Base-by-base conservation (phyloP, 1,284 basidiomycete species). In the Cryptococcus amylolentus region DNA sequence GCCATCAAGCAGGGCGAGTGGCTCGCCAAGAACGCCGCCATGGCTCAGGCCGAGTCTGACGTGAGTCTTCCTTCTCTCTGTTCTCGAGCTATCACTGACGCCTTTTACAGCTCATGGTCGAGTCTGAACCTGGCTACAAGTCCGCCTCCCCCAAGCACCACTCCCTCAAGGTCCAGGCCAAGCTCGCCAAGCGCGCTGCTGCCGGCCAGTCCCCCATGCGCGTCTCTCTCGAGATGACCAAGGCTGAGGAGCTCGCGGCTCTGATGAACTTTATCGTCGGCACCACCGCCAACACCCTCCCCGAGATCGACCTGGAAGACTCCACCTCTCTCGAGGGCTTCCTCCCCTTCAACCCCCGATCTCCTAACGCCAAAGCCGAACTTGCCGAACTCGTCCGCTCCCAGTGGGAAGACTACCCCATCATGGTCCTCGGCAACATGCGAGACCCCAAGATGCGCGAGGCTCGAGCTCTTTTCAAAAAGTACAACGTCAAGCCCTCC, bases 401-500 rank as follows among this genome's bases (percentile, higher is more conserved):
- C 13, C 61, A 62, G 41, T 65, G 64, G 64, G 64, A 65, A 39
- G 49, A 63, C 43, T 53, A 59, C 49, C 64, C 64, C 23, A 47
- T 65, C 49, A 63, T 65, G 57, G 49, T 65, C 47, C 35, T 65
- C 12, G 64, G 64, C 28, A 61, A 65, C 39, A 53, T 65, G 54
- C 56, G 64, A 23, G 64, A 65, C 51, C 61, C 61, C 18, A 56
- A 56, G 45, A 63, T 65, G 61, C 55, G 58, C 23, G 55, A 63
- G 18, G 51, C 57, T 26, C 54, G 61, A 48, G 49, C 48, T 5
- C 53, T 62, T 18, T 39, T 63, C 23, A 55, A 49, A 27, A 55
- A 50, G 37, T 65, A 65, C 43, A 61, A 49, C 53, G 55, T 65
- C 52, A 63, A 62, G 43, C 64, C 64, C 16, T 56, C 51, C 28